Evolutionary conservation across 2,329 filamentous ascomycete genomes (phyloP).

Genomic region (Aureobasidium sp.): DNA sequence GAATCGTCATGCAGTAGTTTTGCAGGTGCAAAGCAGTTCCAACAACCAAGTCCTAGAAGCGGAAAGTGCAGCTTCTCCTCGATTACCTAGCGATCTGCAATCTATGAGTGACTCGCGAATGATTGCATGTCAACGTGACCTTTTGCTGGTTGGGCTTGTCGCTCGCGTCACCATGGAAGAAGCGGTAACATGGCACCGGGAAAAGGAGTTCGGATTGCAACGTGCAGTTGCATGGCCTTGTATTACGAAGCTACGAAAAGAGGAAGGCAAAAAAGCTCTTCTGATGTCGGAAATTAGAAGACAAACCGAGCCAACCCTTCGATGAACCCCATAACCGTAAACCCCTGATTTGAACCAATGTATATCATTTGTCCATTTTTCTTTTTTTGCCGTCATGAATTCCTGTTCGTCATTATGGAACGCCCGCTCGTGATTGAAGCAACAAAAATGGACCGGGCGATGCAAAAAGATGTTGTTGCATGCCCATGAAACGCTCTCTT

Average conservation of each 20-base stretch:
- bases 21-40: background rate
- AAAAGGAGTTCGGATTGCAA: background rate
- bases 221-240: background rate
- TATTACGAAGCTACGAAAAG: background rate
- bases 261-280: background rate
- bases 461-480: background rate
- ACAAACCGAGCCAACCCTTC: background rate
- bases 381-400: slow-evolving; percentile 2
- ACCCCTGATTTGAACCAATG: background rate
- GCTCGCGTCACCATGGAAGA: background rate
- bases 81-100: background rate
- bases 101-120: background rate
- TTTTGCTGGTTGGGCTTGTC: background rate
- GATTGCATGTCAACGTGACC: background rate
- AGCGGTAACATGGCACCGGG: background rate
- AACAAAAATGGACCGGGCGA: slow-evolving; percentile 8
- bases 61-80: background rate
- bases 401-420: slow-evolving; percentile 11
- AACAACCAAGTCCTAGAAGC: background rate
- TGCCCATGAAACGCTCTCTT: background rate
- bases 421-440: slow-evolving; percentile 3
- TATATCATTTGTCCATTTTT: background rate
- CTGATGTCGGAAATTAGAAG: background rate
- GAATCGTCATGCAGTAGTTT: background rate
- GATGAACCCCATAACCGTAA: background rate